A percentile compares a stretch with the other conserved stretches of the same genome.
These are phyloP conservation scores for Scalesia atractyloides DNA, from an alignment of 129 eudicot species.

Conservation along the genomic window DNA sequence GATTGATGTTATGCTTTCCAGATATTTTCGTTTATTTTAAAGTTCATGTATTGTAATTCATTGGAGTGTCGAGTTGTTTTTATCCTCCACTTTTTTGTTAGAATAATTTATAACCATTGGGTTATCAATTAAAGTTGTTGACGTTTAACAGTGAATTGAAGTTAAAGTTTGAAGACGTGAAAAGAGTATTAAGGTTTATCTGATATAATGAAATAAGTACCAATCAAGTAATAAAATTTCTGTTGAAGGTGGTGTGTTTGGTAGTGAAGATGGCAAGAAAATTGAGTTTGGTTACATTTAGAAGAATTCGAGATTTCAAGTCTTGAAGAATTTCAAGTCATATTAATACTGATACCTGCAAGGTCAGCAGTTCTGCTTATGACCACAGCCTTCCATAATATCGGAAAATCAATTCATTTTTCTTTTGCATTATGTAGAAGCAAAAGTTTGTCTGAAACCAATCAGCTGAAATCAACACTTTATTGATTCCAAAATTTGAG, in stretches of 20 bases:
- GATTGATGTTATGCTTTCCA: not conserved
- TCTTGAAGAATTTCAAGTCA: conserved; percentile 90
- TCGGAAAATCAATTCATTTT: conserved; percentile 11
- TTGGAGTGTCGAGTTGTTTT: not conserved
- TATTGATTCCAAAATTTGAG: conserved; percentile 13
- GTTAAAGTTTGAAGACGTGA: conserved; percentile 42
- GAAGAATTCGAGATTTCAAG: conserved; percentile 62
- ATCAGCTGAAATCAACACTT: not conserved
- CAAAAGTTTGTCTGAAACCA: not conserved
- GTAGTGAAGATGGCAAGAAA: conserved; percentile 75
- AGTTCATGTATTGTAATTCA: not conserved
- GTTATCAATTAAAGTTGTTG: conserved; percentile 49
- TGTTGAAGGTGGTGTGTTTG: conserved; percentile 79
- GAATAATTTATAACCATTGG: conserved; percentile 16
- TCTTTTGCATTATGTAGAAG: not conserved
- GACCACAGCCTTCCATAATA: conserved; percentile 39
- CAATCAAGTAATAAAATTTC: conserved; percentile 78
- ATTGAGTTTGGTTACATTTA: no score
- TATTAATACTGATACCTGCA: conserved; percentile 51
- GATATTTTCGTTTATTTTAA: not conserved
- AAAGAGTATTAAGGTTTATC: conserved; percentile 23
- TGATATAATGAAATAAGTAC: conserved; percentile 35
- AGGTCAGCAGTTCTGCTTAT: conserved; percentile 71
- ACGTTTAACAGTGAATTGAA: conserved; percentile 73
- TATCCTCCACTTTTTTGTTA: not conserved